Evolutionary conservation across 768 basidiomycete species (phyloP).

Genomic region (Boletus vermiculosoides): DNA sequence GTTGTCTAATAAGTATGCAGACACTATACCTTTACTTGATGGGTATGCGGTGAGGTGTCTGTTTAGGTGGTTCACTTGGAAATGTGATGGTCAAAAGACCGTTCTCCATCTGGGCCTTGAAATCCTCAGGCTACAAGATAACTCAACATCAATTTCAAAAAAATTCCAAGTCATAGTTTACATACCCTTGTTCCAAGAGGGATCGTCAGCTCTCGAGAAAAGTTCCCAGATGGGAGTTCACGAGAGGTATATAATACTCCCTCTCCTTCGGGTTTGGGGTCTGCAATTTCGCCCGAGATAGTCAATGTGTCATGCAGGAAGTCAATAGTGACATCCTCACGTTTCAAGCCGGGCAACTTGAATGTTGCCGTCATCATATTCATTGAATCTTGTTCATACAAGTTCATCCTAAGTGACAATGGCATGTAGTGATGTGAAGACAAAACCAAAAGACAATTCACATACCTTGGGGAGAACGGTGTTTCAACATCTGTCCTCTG

Average conservation of each 20-base stretch:
- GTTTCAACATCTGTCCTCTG: no score
- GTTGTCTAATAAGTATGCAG: not conserved
- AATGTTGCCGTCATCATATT: not conserved
- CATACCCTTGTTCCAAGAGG: not conserved
- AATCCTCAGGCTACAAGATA: not conserved
- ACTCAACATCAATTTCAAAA: not conserved
- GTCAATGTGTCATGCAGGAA: not conserved
- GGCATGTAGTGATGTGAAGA: not conserved
- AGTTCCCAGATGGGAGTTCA: not conserved
- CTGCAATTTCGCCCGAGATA: not conserved
- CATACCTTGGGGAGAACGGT: not conserved
- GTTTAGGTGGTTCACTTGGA: not conserved
- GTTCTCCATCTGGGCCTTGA: not conserved
- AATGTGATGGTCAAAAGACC: not conserved
- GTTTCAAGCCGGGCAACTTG: not conserved
- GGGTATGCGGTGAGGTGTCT: not conserved
- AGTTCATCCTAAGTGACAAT: not conserved
- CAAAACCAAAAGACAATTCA: not conserved
- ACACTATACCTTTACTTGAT: not conserved
- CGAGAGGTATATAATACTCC: not conserved
- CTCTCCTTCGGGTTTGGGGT: not conserved
- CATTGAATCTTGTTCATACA: not conserved
- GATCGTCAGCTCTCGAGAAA: not conserved
- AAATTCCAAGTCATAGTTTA: not conserved
- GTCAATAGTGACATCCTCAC: not conserved